Percentiles rank a stretch among this genome's conserved stretches.
Evolutionary conservation across 129 eudicot genomes (phyloP).

Genomic region (sunflower (Helianthus annuus)): HanXRQr2.0-SUNRISE NC_035441.2:170998811-170999310

Average conservation of each 20-base stretch:
- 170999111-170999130: conserved; percentile 41
- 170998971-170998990: background rate
- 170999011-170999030: conserved; percentile 35
- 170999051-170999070: background rate
- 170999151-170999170: conserved; percentile 38
- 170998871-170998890: conserved; percentile 17
- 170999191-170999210: conserved; percentile 27
- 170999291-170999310: conserved; percentile 24
- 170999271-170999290: conserved; percentile 55
- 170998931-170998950: conserved; percentile 25
- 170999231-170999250: conserved; percentile 58
- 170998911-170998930: conserved; percentile 26
- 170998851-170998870: conserved; percentile 28
- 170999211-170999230: conserved; percentile 37
- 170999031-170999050: background rate
- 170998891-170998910: conserved; percentile 14
- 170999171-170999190: conserved; percentile 36
- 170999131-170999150: conserved; percentile 39
- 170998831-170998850: conserved; percentile 42
- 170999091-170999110: background rate
- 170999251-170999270: conserved; percentile 65
- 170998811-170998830: conserved; percentile 43
- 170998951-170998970: background rate
- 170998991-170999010: background rate
- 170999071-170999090: background rate